Base-by-base conservation (phyloP, 1,284 basidiomycete genomes). In the Tausonia pullulans region DNA sequence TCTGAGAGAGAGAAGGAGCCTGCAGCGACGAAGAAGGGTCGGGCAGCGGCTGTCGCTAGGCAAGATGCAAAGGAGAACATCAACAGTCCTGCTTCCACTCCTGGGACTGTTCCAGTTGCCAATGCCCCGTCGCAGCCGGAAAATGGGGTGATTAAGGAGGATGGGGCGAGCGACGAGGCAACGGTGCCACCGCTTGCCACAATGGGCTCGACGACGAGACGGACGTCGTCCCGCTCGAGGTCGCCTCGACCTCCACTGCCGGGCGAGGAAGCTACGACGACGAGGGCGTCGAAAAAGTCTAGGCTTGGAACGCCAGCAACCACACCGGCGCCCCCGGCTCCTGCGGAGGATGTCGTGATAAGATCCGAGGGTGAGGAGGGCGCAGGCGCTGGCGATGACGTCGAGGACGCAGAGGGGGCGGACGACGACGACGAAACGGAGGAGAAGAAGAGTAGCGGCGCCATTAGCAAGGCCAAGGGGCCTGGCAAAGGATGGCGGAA, bases 371-470 rank as follows among this genome's bases (percentile, higher is more conserved):
- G 57, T 49, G 14, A 41, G 27, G 52, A 61, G 53, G 45, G 51
- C 14, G 48, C 54, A 52, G 45, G 51, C 14, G 48, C 54, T 11
- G 44, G n/a, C 16, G 45, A 52, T 53, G 9, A 48, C 13, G 40
- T 46, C 44, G 62, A 58, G 39, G 62, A 16, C 4, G 56, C 43
- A 50, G 55, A 40, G 5, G 62, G 52, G n/a, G 46, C 56, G 10
- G 55, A 62, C 45, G 60, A 52, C 14, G 60, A 61, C 6, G 58
- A 45, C 40, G 58, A 59, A 4, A 48, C 39, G 44, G 62, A 56
- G 14, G 60, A 48, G 16, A 16, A 39, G 48, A 49, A 60, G n/a
- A 49, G 51, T 46, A 49, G 41, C 49, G 58, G 14, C 10, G 41
- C n/a, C 48, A 39, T 45, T 39, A 16, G 9, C 48, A 49, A 51